Base-by-base conservation (phyloP, 306 rosid genomes). In the Begonia peltatifolia region DNA sequence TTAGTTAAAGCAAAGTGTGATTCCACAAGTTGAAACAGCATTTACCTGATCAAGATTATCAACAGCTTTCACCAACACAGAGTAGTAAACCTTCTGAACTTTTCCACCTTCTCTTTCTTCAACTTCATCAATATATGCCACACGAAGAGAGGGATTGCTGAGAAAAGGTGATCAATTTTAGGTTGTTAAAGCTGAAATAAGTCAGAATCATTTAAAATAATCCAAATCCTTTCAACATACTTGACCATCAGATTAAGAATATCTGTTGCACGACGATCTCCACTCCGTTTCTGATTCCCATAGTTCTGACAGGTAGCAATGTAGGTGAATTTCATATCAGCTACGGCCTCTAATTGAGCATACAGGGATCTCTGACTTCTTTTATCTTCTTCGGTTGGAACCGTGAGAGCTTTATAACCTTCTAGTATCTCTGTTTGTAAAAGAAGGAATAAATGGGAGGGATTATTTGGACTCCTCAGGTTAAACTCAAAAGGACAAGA, bases 191-290 rank as follows among this genome's bases (percentile, higher is more conserved):
- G 38, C 38, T 30, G 38, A 30, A 30, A 30, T 30, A 30, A 30
- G 38, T 4, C 38, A 30, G 38, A 30, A 5, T 30, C 60, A 15
- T 30, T 30, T 3, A 30, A 30, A 5, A 30, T 30, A 30, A 30
- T 30, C 9, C 38, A 7, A 30, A 30, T 30, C 38, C 38, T 30
- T 30, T 30, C 38, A 61, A 85, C 99, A 61, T 86, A 90, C 99
- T 90, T 86, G 61, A 90, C 94, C 99, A 90, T 85, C 82, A 90
- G 75, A 75, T 90, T 90, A 78, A 90, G 73, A 69, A 86, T 90
- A 55, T 90, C 99, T 43, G 99, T 90, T 36, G 99, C 99, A 56
- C 75, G 99, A 30, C 99, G 95, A 62, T 90, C 99, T 71, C 95
- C 99, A 47, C 88, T 86, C 48, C 94, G 92, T 75, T 86, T 90